These are phyloP conservation scores for Cladobotryum protrusum DNA, from an alignment of 2,329 filamentous ascomycete genomes.

Conservation along the genomic window DNA sequence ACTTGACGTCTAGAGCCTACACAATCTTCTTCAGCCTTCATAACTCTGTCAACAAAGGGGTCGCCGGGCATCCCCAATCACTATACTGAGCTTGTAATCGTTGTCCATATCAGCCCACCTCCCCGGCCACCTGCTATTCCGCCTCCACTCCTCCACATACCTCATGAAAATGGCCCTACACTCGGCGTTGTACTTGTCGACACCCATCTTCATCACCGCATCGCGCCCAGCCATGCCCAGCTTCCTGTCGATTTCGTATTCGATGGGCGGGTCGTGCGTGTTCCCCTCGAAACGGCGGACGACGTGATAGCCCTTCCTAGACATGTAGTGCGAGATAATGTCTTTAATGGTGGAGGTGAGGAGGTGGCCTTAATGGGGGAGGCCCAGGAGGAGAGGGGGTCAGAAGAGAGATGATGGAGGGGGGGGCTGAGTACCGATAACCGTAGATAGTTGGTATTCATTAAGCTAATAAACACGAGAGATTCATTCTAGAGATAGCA, in stretches of 20 bases:
- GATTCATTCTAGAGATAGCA: no score
- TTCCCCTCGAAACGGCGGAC: no score
- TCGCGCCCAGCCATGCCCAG: slow-evolving; percentile 74
- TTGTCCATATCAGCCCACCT: slow-evolving; percentile 76
- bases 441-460: no score
- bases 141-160: slow-evolving; percentile 72
- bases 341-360: no score
- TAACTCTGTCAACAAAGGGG: neutral
- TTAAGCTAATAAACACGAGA: no score
- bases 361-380: no score
- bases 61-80: neutral
- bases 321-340: no score
- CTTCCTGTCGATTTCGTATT: slow-evolving; percentile 91
- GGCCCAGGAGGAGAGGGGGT: no score
- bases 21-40: neutral
- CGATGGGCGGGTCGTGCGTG: slow-evolving; percentile 24
- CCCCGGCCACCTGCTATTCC: slow-evolving; percentile 64
- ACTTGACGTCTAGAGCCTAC: slow-evolving; percentile 65
- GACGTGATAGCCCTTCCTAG: no score
- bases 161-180: slow-evolving; percentile 84
- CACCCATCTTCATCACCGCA: slow-evolving; percentile 72
- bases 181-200: slow-evolving; percentile 78
- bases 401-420: no score
- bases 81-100: slow-evolving; percentile 59
- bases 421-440: no score